Evolutionary conservation across 306 rosid genomes (phyloP), one percentile per base, ranked within the genome.

Genomic region (Trichosanthes cucumerina): DNA sequence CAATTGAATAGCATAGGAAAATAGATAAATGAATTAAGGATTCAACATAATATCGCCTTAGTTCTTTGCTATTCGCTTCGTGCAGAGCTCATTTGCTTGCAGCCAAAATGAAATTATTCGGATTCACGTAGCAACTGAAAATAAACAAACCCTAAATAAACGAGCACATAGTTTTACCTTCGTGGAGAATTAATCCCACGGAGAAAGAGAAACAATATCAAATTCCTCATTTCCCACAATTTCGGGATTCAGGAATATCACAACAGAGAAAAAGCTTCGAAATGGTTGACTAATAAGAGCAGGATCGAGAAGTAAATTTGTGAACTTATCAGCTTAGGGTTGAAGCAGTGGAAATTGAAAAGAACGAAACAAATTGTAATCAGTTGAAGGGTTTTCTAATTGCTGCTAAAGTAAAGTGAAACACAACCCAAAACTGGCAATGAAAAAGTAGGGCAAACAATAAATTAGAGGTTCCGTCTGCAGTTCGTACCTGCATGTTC

Each of bases 401-500:
- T 14, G 9, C 50, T 39, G 52, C 33, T 38, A 31, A n/a, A 68
- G 13, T 36, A 21, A 36, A 57, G 14, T 23, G 24, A 36, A 34
- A 28, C 23, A 33, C 41, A 63, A 15, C 65, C 19, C 18, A 26
- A 64, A 62, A 34, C 16, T 68, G 34, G 56, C 1, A 13, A 70
- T 23, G 15, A 13, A 12, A 15, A 44, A 70, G 56, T 5, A 70
- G 1, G 6, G 12, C 0, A 44, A 14, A 70, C 52, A 68, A 24
- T 6, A 46, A 44, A 44, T 46, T 2, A 26, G 13, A 72, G 24
- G 36, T 26, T 26, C 3, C 18, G 18, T 44, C 38, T 44, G 21
- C 16, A 70, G 56, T 70, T 15, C 26, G 24, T 26, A 72, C 77
- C 77, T 72, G 77, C 77, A 72, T 72, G 5, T 71, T 71, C 54